Evolutionary conservation across 441 rosid species (phyloP).

Genomic region (Arabidopsis lyrata): DNA sequence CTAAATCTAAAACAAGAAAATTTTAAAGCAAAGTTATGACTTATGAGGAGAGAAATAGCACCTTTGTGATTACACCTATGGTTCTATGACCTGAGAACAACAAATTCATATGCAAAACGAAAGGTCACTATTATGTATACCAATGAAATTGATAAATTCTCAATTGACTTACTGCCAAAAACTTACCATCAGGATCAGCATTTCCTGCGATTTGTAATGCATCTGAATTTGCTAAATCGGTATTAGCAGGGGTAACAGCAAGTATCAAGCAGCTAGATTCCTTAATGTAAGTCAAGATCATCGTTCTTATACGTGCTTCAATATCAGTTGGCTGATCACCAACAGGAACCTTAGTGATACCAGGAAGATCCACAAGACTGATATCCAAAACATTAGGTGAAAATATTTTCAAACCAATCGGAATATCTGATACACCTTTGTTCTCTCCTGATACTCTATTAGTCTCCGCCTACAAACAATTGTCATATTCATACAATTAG

Average conservation of each 20-base stretch:
- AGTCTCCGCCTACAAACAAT: slow-evolving; percentile 61
- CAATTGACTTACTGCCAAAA: not conserved
- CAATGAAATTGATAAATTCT: not conserved
- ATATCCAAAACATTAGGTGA: slow-evolving; percentile 75
- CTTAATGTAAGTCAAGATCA: slow-evolving; percentile 61
- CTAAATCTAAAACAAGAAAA: slow-evolving; percentile 13
- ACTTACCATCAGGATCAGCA: slow-evolving; percentile 71
- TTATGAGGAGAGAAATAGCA: slow-evolving; percentile 22
- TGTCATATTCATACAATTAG: not conserved
- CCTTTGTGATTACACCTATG: slow-evolving; percentile 75
- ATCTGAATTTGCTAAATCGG: slow-evolving; percentile 85
- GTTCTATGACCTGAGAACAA: slow-evolving; percentile 61
- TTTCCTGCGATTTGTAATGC: slow-evolving; percentile 72
- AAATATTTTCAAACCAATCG: slow-evolving; percentile 62
- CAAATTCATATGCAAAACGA: not conserved
- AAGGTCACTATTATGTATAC: not conserved
- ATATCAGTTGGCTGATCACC: slow-evolving; percentile 79
- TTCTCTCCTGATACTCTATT: slow-evolving; percentile 64
- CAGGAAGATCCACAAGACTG: slow-evolving; percentile 78
- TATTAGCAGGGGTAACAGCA: slow-evolving; percentile 80
- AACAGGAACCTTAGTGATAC: slow-evolving; percentile 79
- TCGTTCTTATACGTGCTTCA: slow-evolving; percentile 60
- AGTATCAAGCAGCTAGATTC: slow-evolving; percentile 65
- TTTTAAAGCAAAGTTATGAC: not conserved
- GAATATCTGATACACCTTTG: slow-evolving; percentile 72